These are phyloP conservation scores for Cystobasidium tubakii DNA, from an alignment of 768 basidiomycete species.

Conservation along the genomic window DNA sequence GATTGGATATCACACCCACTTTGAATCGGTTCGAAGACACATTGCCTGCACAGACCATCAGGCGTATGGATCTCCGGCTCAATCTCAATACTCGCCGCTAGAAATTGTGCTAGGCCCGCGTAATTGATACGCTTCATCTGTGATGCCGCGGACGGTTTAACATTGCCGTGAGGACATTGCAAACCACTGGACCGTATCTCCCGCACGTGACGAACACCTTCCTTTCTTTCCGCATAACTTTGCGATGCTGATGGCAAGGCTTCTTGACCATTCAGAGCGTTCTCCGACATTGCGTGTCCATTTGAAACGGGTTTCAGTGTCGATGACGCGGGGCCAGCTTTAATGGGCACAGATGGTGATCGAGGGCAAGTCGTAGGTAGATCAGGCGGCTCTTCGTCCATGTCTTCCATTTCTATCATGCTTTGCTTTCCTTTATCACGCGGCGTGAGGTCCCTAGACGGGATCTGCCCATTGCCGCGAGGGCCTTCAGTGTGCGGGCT, in stretches of 20 bases:
- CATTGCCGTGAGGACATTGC: neutral
- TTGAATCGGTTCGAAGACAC: neutral
- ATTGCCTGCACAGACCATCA: neutral
- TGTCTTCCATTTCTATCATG: neutral
- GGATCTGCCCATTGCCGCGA: too few species aligned
- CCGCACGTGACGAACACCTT: neutral
- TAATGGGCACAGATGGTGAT: neutral
- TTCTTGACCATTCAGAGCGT: neutral
- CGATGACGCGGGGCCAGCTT: neutral
- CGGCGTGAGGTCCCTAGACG: too few species aligned
- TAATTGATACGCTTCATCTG: constrained; percentile 4
- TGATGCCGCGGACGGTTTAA: neutral
- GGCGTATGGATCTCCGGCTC: neutral
- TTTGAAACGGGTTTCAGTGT: too few species aligned
- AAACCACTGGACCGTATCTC: neutral
- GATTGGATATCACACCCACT: neutral
- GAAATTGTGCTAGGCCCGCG: neutral
- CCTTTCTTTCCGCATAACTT: neutral
- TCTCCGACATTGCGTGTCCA: neutral
- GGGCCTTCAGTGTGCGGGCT: too few species aligned
- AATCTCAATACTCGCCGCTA: neutral
- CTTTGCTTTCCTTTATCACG: neutral
- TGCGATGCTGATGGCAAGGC: neutral
- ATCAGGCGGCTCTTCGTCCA: neutral
- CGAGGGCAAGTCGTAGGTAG: neutral